phyloP scores from a whole-genome alignment of 139 green algal species.

The Micromonas pusilla region DNA sequence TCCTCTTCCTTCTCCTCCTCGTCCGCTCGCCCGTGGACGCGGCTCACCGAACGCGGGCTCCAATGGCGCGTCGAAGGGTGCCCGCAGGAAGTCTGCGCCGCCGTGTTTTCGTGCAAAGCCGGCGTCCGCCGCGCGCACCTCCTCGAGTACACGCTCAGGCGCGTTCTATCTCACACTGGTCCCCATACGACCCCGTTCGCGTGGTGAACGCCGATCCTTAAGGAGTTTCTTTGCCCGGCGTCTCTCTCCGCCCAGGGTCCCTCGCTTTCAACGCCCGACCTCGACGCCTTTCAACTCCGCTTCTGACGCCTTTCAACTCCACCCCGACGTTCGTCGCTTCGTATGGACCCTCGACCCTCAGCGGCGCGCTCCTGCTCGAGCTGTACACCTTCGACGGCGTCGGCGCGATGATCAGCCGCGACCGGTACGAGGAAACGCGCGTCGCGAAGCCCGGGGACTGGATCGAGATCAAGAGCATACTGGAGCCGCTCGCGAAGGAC shows the following conservation, averaged over 20 bases:
- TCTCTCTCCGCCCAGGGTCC: too few relatives aligned
- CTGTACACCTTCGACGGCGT: conserved; percentile 58
- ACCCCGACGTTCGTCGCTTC: too few relatives aligned
- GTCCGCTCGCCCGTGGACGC: neutral
- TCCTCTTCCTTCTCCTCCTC: too few relatives aligned
- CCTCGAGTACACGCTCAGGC: conserved; percentile 73
- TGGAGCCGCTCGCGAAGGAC: conserved; percentile 56
- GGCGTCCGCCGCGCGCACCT: conserved; percentile 38
- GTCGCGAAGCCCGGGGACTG: conserved; percentile 40
- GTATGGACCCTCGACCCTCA: too few relatives aligned
- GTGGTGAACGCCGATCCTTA: too few relatives aligned
- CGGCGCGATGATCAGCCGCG: conserved; percentile 60
- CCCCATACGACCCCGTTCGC: too few relatives aligned
- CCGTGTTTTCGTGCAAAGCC: conserved; percentile 4
- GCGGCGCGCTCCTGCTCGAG: conserved; percentile 3
- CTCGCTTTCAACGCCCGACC: too few relatives aligned
- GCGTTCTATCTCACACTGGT: neutral
- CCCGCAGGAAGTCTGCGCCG: conserved; percentile 2
- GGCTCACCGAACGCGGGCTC: neutral
- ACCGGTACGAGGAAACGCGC: conserved; percentile 93
- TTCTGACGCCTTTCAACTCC: too few relatives aligned
- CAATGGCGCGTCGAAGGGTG: neutral
- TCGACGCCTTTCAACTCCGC: too few relatives aligned
- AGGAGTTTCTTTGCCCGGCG: too few relatives aligned
- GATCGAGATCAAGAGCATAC: conserved; percentile 43